phyloP scores from a whole-genome alignment of 495 filamentous ascomycete species.

The Filosporella fistucella region DNA sequence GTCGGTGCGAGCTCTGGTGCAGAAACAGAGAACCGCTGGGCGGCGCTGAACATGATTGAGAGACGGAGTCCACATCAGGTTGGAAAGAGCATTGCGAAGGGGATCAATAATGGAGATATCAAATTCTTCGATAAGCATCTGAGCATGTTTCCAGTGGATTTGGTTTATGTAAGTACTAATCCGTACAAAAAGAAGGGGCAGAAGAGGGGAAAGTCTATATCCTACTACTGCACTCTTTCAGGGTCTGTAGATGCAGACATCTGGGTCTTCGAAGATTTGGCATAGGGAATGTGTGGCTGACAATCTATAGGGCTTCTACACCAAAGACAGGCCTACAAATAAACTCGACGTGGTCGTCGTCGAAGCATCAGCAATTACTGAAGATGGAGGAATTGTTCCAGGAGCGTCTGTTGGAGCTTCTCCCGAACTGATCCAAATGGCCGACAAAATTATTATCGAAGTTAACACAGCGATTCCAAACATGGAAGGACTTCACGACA shows the following conservation, averaged over 20 bases:
- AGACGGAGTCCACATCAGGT: slow-evolving; percentile 83
- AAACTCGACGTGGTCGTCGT: slow-evolving; percentile 81
- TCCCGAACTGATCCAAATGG: slow-evolving; percentile 84
- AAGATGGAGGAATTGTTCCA: slow-evolving; percentile 85
- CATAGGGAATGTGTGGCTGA: background rate
- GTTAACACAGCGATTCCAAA: slow-evolving; percentile 84
- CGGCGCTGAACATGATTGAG: slow-evolving; percentile 81
- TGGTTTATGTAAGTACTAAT: slow-evolving; percentile 76
- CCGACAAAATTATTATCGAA: slow-evolving; percentile 89
- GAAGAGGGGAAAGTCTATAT: no score
- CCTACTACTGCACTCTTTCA: no score
- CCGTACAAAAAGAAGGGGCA: no score
- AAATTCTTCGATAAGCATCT: slow-evolving; percentile 93
- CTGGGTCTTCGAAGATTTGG: background rate
- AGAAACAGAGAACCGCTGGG: slow-evolving; percentile 92
- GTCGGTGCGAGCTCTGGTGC: slow-evolving; percentile 86
- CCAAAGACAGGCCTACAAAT: slow-evolving; percentile 66
- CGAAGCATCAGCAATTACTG: slow-evolving; percentile 87
- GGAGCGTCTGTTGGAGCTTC: slow-evolving; percentile 84
- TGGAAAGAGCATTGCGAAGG: slow-evolving; percentile 85
- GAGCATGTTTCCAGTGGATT: slow-evolving; percentile 86
- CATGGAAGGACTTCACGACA: slow-evolving; percentile 88
- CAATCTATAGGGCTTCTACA: slow-evolving; percentile 57
- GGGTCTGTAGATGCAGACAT: background rate
- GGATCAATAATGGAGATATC: slow-evolving; percentile 84